Evolutionary conservation across 495 filamentous ascomycete genomes (phyloP).

Genomic region (Chaetomium cochliodes): DNA sequence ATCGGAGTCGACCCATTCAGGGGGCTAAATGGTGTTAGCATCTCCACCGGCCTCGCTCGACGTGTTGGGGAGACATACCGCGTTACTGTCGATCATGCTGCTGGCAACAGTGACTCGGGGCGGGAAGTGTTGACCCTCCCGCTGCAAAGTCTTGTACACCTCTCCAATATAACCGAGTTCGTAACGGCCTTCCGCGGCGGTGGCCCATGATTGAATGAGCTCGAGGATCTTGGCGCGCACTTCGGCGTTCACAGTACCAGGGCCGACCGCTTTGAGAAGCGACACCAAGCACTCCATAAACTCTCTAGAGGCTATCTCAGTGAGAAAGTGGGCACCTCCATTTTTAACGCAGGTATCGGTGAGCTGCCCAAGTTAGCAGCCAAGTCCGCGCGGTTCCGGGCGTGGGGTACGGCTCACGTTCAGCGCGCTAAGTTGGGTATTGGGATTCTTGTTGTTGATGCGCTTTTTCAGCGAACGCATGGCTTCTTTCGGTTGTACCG

Average conservation of each 20-base stretch:
- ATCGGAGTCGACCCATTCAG: conserved; percentile 96
- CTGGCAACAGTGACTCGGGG: conserved; percentile 82
- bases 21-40: conserved; percentile 61
- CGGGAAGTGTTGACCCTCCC: conserved; percentile 85
- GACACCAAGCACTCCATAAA: conserved; percentile 98
- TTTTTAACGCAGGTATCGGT: conserved; percentile 99
- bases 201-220: conserved; percentile 90
- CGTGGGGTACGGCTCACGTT: conserved; percentile 57
- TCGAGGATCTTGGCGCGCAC: conserved; percentile 89
- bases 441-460: conserved; percentile 94
- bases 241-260: conserved; percentile 73
- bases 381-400: conserved; percentile 3
- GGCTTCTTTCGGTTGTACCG: conserved; percentile 92
- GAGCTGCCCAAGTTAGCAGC: conserved; percentile 48
- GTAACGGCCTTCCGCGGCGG: conserved; percentile 79
- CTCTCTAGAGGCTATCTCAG: conserved; percentile 91
- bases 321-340: conserved; percentile 91
- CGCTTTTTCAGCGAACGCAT: conserved; percentile 93
- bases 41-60: neutral
- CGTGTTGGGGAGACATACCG: conserved; percentile 58
- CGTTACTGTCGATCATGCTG: conserved; percentile 95
- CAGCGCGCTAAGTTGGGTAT: conserved; percentile 87
- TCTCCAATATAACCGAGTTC: conserved; percentile 84
- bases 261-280: conserved; percentile 75
- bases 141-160: conserved; percentile 75